Base-by-base conservation (phyloP, 768 basidiomycete genomes). In the Trametes gibbosa region DNA sequence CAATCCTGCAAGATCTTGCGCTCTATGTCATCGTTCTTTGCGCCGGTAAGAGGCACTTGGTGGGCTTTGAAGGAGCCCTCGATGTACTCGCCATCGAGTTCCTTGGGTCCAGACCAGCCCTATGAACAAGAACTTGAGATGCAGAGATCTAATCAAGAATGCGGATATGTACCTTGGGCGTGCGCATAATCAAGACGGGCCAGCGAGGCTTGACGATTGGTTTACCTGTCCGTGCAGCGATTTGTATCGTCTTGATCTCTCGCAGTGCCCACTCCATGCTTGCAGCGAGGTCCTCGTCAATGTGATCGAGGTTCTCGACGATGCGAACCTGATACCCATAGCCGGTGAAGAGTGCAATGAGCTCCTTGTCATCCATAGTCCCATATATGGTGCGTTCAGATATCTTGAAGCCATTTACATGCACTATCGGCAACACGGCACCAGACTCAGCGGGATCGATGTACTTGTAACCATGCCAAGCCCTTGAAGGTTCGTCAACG, bases 251-350 rank as follows among this genome's bases (percentile, higher is more conserved):
- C 65, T 76, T 79, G 60, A 92, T 90, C 72, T 91, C 86, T 9
- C 66, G 73, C 12, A 88, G 69, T 0, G 89, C 90, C 90, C 92
- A 95, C 55, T 89, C 85, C 76, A 96, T 80, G 19, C 88, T 85
- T 1, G 83, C 87, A 3, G 91, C 91, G 58, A 95, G 79, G 66
- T 93, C 85, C 63, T 82, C 80, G 72, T 95, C 88, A 58, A 95
- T 82, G 68, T 82, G 79, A 17, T 72, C 71, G 47, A 84, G 70
- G 62, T 86, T 81, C 43, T 89, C 84, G 59, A 97, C 86, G 62
- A 96, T 85, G 49, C 90, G 84, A 50, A 86, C 86, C 75, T 94
- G 88, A 70, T 95, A 96, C n/a, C 93, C 91, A 68, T 92, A 92
- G 3, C 89, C 89, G 53, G 83, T 85, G 80, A 91, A 94, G 24